Evolutionary conservation across 2,329 filamentous ascomycete genomes (phyloP), one percentile per base, ranked within the genome.

Genomic region (Gaeumannomyces tritici): DNA sequence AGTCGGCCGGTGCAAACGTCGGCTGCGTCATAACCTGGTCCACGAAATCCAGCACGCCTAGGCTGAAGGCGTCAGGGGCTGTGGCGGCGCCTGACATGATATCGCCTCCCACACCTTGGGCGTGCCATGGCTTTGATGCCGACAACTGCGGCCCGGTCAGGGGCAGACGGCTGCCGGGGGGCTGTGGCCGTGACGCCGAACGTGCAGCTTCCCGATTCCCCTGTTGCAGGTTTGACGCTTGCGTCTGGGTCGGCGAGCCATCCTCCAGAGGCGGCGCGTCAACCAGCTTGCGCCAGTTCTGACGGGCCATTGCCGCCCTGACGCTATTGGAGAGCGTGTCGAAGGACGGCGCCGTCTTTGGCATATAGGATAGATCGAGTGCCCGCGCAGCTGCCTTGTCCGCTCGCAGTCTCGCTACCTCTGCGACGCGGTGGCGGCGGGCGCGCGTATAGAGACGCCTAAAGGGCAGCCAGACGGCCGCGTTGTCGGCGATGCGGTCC

Each of bases 391-490:
- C 82, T 7, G 78, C 75, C 0, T 77, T 78, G 54, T 85, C 74
- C 1, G 72, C 72, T 27, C 75, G 76, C 26, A 86, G 73, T 0
- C 82, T 77, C 12, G 70, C 68, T 13, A 85, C 72, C 68, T 86
- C 83, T 0, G 75, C 72, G 9, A 79, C 77, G 6, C 83, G 78
- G 64, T 85, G 80, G 63, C 75, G 78, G 55, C 75, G 76, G 0
- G 83, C 82, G 65, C 81, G 80, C 61, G 77, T 67, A 67, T 83
- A 83, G 1, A 86, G 74, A 65, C 80, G 83, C 58, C 79, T 78
- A 59, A 86, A 72, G 0, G 83, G 82, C 56, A 83, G 68, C 73
- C 82, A 82, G 3, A 84, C 78, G 0, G 79, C 77, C 12, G 77
- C 73, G 55, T 81, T 77, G 63, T 77, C 76, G 2, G 75, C 71